Conservation (phyloP, 1,139 yeast species). For the Blastobotrys capitulatus region DNA sequence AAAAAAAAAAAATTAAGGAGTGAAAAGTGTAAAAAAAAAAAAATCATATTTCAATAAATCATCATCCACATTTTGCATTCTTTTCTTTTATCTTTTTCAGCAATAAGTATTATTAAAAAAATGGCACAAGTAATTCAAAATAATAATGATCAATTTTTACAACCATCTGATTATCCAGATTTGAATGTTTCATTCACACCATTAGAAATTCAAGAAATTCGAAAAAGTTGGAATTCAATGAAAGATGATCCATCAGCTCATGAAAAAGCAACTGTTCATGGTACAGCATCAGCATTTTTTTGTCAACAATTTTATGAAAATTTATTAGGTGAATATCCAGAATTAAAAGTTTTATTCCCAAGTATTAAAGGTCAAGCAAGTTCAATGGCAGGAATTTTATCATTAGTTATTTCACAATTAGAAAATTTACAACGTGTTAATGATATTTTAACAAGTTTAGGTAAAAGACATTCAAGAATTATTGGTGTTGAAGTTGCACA, state of each 20-base stretch:
- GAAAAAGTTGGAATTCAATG: slow-evolving; percentile 25
- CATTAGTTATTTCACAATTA: slow-evolving; percentile 50
- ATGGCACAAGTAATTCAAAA: background rate
- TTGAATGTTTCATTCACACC: slow-evolving; percentile 22
- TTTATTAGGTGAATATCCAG: slow-evolving; percentile 48
- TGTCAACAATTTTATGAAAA: slow-evolving; percentile 57
- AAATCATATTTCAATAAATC: too few species aligned
- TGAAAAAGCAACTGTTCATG: slow-evolving; percentile 26
- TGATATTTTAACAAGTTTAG: slow-evolving; percentile 56
- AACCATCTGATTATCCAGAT: slow-evolving; percentile 20
- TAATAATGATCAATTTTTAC: slow-evolving; percentile 5
- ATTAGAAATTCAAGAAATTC: slow-evolving; percentile 21
- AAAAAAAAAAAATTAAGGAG: too few species aligned
- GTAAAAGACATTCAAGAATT: slow-evolving; percentile 71
- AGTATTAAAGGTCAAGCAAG: slow-evolving; percentile 67
- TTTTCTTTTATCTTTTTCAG: too few species aligned
- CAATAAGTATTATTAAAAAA: background rate
- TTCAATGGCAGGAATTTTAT: slow-evolving; percentile 73
- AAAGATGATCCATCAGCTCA: slow-evolving; percentile 26
- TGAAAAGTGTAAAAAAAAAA: too few species aligned
- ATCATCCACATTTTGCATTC: too few species aligned
- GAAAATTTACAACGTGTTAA: slow-evolving; percentile 45
- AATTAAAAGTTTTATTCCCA: slow-evolving; percentile 54
- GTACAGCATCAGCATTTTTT: slow-evolving; percentile 30
- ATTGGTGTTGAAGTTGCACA: slow-evolving; percentile 68